These are phyloP conservation scores for Phylloporus scabripes DNA, from an alignment of 768 basidiomycete species.

Conservation along the genomic window DNA sequence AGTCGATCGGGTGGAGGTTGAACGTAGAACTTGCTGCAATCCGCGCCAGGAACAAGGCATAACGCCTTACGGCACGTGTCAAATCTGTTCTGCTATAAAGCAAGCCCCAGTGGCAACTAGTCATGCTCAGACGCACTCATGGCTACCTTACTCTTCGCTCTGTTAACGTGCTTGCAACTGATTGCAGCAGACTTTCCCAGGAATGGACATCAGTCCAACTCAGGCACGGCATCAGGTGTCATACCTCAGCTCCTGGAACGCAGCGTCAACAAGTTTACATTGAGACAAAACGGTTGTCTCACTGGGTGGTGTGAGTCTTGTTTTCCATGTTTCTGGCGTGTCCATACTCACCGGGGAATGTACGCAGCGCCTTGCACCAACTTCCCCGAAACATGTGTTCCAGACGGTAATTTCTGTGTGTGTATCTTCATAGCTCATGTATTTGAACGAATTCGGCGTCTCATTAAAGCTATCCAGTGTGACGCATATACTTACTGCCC, in stretches of 20 bases:
- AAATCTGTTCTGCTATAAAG: constrained; percentile 1
- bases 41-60: not conserved
- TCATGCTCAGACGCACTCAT: constrained; percentile 1
- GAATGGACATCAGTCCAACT: not conserved
- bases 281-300: constrained; percentile 9
- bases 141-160: constrained; percentile 7
- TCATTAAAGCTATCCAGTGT: constrained; percentile 12
- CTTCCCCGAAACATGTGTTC: constrained; percentile 16
- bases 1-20: too few relatives aligned
- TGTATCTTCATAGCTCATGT: not conserved
- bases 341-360: not conserved
- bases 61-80: not conserved
- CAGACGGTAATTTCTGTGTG: constrained; percentile 19
- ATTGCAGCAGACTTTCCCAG: constrained; percentile 1
- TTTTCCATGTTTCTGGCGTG: not conserved
- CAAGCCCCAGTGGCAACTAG: too few relatives aligned
- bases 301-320: constrained; percentile 12
- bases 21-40: too few relatives aligned
- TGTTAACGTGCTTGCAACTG: constrained; percentile 9
- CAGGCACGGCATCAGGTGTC: constrained; percentile 1
- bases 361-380: constrained; percentile 16
- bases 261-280: constrained; percentile 2
- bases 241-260: constrained; percentile 10
- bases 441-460: too few relatives aligned
- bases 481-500: constrained; percentile 7